phyloP scores from a whole-genome alignment of 768 basidiomycete species.

The Leccinum disarticulatum region DNA sequence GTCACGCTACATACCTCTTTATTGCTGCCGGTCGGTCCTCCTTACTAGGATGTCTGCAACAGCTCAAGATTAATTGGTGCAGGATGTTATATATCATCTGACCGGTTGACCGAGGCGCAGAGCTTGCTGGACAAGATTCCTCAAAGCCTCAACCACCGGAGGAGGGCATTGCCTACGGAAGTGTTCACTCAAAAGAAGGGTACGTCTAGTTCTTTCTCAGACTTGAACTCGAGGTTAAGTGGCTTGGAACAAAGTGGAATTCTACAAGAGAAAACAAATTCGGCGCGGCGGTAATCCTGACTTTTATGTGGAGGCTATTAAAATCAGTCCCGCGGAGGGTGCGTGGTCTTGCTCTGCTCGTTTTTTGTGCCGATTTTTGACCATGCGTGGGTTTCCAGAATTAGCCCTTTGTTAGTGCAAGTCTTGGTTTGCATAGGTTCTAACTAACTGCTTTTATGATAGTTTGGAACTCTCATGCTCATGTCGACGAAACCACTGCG shows the following conservation, averaged over 20 bases:
- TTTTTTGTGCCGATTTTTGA: conserved; percentile 5
- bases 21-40: conserved; percentile 60
- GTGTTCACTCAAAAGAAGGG: conserved; percentile 76
- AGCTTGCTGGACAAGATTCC: conserved; percentile 63
- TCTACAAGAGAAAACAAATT: conserved; percentile 69
- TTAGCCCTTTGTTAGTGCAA: conserved; percentile 61
- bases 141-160: conserved; percentile 54
- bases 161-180: conserved; percentile 72
- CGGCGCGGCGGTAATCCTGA: conserved; percentile 52
- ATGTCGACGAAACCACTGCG: conserved; percentile 53
- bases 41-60: not conserved
- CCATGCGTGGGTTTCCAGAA: conserved; percentile 39
- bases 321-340: conserved; percentile 73
- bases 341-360: not conserved
- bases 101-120: conserved; percentile 58
- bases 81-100: conserved; percentile 65
- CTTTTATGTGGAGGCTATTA: conserved; percentile 53
- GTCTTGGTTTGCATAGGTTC: not conserved
- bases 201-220: conserved; percentile 33
- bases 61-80: not conserved
- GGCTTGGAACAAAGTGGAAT: conserved; percentile 50
- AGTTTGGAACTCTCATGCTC: conserved; percentile 83
- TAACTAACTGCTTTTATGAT: conserved; percentile 7
- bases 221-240: not conserved
- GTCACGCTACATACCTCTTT: conserved; percentile 77